Percentiles rank a stretch among this genome's conserved stretches.
Conservation (phyloP, 768 basidiomycete species). For the Calocybe indica region DNA sequence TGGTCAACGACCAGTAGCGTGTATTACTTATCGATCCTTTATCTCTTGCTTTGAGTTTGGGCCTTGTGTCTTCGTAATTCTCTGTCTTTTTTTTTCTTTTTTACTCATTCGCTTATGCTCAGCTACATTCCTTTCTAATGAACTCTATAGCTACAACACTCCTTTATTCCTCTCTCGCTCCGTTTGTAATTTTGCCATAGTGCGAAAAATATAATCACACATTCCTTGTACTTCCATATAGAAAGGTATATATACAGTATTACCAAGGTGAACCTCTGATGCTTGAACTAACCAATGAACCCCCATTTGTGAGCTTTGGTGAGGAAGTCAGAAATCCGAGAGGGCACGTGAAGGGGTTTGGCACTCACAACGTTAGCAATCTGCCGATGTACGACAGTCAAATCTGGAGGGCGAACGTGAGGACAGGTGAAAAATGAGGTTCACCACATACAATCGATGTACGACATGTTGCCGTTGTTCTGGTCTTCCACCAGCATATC, state of each 20-base stretch:
- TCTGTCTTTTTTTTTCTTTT: slow-evolving; percentile 13
- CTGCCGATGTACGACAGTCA: slow-evolving; percentile 45
- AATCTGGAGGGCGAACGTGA: slow-evolving; percentile 23
- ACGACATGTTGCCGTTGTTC: slow-evolving; percentile 93
- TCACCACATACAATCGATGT: slow-evolving; percentile 70
- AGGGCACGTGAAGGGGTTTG: background rate
- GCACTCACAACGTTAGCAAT: slow-evolving; percentile 39
- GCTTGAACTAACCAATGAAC: slow-evolving; percentile 30
- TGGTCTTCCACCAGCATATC: slow-evolving; percentile 97
- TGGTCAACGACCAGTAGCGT: slow-evolving; percentile 18
- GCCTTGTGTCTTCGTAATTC: background rate
- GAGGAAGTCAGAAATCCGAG: slow-evolving; percentile 2
- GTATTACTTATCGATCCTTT: slow-evolving; percentile 5
- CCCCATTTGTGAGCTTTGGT: slow-evolving; percentile 31
- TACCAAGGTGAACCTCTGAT: slow-evolving; percentile 41
- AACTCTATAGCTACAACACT: slow-evolving; percentile 21
- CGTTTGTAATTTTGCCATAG: slow-evolving; percentile 21
- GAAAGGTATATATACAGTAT: background rate
- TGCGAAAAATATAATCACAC: slow-evolving; percentile 18
- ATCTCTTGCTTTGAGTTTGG: slow-evolving; percentile 2
- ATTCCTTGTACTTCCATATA: background rate
- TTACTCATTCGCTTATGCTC: slow-evolving; percentile 9
- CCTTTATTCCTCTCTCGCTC: slow-evolving; percentile 13
- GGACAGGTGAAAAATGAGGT: background rate
- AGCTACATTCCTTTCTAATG: slow-evolving; percentile 23